Conservation (phyloP, 108 stramenopile species). For the Mediolabrus comicus region DNA sequence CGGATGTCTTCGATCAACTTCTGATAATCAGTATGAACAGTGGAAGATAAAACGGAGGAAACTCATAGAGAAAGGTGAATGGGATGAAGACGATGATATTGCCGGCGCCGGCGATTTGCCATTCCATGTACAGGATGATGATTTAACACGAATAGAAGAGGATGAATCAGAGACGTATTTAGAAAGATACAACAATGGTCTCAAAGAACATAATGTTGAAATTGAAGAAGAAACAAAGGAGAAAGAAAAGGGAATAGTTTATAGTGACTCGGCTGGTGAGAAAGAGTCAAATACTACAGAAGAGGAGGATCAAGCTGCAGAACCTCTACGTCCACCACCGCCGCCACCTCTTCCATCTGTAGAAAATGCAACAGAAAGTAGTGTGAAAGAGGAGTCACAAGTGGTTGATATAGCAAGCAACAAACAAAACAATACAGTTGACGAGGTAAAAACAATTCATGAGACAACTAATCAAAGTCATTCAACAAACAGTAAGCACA, state of each 20-base stretch:
- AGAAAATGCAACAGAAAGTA: constrained; percentile 5
- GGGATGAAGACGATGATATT: background rate
- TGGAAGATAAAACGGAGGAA: background rate
- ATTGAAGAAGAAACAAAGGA: background rate
- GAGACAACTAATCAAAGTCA: background rate
- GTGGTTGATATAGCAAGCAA: background rate
- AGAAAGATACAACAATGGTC: background rate
- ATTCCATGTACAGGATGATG: background rate
- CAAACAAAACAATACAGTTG: background rate
- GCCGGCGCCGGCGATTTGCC: background rate
- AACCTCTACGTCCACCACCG: background rate
- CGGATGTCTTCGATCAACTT: no score
- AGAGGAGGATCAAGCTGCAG: background rate
- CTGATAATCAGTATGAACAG: background rate
- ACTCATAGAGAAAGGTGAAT: background rate
- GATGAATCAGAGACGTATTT: background rate
- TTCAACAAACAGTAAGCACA: background rate
- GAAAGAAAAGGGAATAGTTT: background rate
- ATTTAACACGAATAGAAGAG: background rate
- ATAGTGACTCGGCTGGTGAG: background rate
- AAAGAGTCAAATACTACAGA: no score
- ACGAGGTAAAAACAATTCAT: background rate
- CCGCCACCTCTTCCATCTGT: background rate
- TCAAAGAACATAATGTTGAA: background rate
- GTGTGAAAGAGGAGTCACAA: background rate